Evolutionary conservation across 352 stramenopile species (phyloP).

Genomic region (Globisporangium takayamanum): DNA sequence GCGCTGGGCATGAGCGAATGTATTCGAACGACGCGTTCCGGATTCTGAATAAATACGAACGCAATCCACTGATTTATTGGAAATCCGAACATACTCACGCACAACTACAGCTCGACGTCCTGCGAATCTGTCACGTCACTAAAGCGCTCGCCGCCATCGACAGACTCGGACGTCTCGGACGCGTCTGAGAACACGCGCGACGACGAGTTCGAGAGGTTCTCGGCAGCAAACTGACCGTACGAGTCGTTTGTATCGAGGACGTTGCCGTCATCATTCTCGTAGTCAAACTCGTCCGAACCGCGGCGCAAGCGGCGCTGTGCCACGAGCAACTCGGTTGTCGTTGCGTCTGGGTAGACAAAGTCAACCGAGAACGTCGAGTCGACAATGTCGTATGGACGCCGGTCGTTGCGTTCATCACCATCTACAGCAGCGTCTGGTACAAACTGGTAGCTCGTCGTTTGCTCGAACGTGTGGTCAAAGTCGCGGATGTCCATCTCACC

Average conservation of each 20-base stretch:
- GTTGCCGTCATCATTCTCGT: neutral
- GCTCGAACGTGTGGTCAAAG: conserved; percentile 16
- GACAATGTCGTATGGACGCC: conserved; percentile 16
- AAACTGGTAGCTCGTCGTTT: conserved; percentile 20
- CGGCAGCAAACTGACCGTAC: conserved; percentile 9
- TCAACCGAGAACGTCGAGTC: conserved; percentile 28
- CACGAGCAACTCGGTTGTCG: neutral
- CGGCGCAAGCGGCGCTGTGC: neutral
- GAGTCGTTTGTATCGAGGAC: conserved; percentile 13
- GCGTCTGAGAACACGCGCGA: conserved; percentile 10
- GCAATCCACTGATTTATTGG: too few relatives aligned
- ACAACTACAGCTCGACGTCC: conserved; percentile 5
- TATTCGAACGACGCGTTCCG: neutral
- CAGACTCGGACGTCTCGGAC: conserved; percentile 1
- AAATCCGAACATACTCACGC: neutral
- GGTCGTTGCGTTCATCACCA: neutral
- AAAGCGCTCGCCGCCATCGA: neutral
- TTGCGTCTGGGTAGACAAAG: conserved; percentile 21
- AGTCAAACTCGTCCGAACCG: neutral
- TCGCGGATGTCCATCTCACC: conserved; percentile 29
- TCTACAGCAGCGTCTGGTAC: neutral
- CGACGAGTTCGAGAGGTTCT: conserved; percentile 4
- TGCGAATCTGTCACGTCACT: conserved; percentile 4
- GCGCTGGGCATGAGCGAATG: conserved; percentile 37
- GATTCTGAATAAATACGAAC: conserved; percentile 8